Conservation (phyloP, 1,284 basidiomycete genomes). For the Ustilago sp. region DNA sequence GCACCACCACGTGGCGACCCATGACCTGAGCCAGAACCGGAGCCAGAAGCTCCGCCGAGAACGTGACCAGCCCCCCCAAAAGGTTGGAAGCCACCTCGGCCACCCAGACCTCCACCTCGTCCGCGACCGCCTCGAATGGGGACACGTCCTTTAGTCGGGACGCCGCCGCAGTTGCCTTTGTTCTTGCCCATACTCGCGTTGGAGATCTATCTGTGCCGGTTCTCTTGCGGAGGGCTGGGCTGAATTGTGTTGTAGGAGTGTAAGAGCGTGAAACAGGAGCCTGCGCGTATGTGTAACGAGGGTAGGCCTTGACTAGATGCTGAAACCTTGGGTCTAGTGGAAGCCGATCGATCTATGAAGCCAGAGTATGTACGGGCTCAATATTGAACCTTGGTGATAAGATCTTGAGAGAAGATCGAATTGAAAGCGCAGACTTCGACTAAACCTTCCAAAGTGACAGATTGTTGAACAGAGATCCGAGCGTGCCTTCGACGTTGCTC, state of each 20-base stretch:
- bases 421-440: background rate
- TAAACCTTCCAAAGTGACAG: background rate
- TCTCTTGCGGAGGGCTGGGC: background rate
- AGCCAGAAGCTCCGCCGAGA: slow-evolving; percentile 17
- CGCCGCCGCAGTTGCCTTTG: slow-evolving; percentile 27
- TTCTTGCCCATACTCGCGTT: slow-evolving; percentile 32
- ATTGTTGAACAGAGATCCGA: background rate
- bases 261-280: background rate
- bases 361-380: background rate
- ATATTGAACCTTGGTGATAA: background rate
- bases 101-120: slow-evolving; percentile 27
- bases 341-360: background rate
- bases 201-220: background rate
- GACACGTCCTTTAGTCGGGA: slow-evolving; percentile 15
- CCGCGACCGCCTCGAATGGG: slow-evolving; percentile 16
- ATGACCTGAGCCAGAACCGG: slow-evolving; percentile 18
- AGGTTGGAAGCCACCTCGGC: slow-evolving; percentile 30
- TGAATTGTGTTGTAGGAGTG: background rate
- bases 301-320: background rate
- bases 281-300: background rate
- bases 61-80: slow-evolving; percentile 30
- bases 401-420: background rate
- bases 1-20: slow-evolving; percentile 36
- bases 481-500: background rate
- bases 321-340: background rate